Conservation (phyloP, 2,329 filamentous ascomycete species). For the Sordariomycetes sp. region DNA sequence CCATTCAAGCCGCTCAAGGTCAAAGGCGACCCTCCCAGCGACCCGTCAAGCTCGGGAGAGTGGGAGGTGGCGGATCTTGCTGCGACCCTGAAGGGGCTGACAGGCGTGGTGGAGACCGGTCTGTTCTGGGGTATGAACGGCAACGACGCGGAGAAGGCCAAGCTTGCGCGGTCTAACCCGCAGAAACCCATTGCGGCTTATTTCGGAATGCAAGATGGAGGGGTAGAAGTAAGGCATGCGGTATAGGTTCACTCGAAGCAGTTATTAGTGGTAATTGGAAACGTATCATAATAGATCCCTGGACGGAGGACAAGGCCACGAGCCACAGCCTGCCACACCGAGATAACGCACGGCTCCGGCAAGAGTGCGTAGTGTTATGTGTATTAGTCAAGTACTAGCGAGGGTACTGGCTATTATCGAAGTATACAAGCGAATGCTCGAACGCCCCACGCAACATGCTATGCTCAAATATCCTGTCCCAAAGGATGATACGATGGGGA, state of each 20-base stretch:
- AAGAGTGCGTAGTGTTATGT: neutral
- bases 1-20: constrained; percentile 69
- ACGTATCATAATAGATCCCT: neutral
- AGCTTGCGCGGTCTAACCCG: constrained; percentile 46
- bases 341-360: neutral
- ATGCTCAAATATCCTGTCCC: constrained; percentile 7
- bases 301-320: neutral
- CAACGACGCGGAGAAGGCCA: constrained; percentile 41
- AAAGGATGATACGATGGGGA: neutral
- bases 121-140: constrained; percentile 81
- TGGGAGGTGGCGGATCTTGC: constrained; percentile 46
- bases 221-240: constrained; percentile 38
- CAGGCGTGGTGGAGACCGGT: constrained; percentile 81
- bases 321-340: neutral
- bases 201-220: constrained; percentile 79
- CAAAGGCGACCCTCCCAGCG: constrained; percentile 34
- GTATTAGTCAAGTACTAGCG: constrained; percentile 3
- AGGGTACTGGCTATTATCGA: constrained; percentile 6
- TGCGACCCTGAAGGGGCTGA: constrained; percentile 63
- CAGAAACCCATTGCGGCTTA: constrained; percentile 92
- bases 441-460: constrained; percentile 4
- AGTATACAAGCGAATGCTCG: constrained; percentile 6
- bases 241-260: neutral
- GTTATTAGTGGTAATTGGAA: neutral
- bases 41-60: constrained; percentile 20